Evolutionary conservation across 352 stramenopile species (phyloP), one percentile per base, ranked within the genome.

Genomic region (Phytophthora idaei): DNA sequence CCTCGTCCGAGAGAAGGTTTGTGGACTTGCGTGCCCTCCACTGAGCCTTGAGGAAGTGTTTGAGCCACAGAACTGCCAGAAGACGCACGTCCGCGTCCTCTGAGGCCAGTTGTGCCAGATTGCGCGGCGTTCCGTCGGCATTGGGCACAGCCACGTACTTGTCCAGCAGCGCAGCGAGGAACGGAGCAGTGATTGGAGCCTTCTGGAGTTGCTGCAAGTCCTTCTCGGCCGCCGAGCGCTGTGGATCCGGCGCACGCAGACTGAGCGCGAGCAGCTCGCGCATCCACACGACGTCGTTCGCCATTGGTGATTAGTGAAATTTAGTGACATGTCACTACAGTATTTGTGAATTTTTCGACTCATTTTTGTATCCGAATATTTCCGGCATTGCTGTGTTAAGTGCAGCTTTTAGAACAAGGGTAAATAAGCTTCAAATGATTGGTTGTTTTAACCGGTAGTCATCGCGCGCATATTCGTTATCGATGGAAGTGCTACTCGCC

Each of bases 11-110:
- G 17, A 84, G 51, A 4, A 54, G 55, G 68, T 69, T 73, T 9
- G 10, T 57, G 17, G 51, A 11, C 34, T 84, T 80, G 65, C 76
- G 84, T 8, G 29, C 17, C 31, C 54, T 66, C 74, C 74, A 81
- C 60, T 89, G 80, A 42, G 66, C 57, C 64, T 89, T 87, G 39
- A 89, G 59, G 31, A 76, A 78, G 31, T 94, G 79, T 68, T 95
- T 95, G 50, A 95, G 77, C 85, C 87, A 95, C 12, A 95, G 71
- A 50, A 85, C 78, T 27, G 79, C 81, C 46, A 92, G 65, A 14
- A 95, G 74, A 45, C 85, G 81, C 67, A 90, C 56, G 64, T 89
- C 69, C 14, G 67, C 39, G 55, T 91, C 82, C 29, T 83, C 32
- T 0, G 61, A 45, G 0, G 46, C 45, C 36, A 83, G 52, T 8